These are phyloP conservation scores for Cryphonectria japonica DNA, from an alignment of 2,329 filamentous ascomycete species.

Conservation along the genomic window DNA sequence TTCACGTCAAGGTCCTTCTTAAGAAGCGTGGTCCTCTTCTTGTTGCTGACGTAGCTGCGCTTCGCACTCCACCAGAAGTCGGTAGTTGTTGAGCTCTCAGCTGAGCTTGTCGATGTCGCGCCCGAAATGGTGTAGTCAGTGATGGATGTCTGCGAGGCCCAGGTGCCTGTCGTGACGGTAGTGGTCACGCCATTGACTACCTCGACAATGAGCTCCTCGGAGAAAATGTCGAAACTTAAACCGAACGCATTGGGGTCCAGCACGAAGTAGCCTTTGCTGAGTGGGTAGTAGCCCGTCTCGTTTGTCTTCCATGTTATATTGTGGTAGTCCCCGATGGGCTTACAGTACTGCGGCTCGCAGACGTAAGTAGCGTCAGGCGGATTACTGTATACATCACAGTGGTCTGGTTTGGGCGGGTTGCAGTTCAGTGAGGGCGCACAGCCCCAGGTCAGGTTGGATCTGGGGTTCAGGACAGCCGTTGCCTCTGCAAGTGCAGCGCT, in stretches of 20 bases:
- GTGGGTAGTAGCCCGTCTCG: constrained; percentile 55
- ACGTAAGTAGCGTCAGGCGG: constrained; percentile 50
- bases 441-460: constrained; percentile 55
- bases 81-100: constrained; percentile 24
- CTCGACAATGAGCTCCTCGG: constrained; percentile 45
- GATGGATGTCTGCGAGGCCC: constrained; percentile 55
- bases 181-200: constrained; percentile 42
- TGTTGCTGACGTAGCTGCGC: constrained; percentile 22
- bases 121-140: constrained; percentile 41
- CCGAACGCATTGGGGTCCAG: constrained; percentile 67
- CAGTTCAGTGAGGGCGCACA: constrained; percentile 58
- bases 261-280: constrained; percentile 63
- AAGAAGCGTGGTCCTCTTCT: constrained; percentile 31
- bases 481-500: constrained; percentile 27
- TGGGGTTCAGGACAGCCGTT: constrained; percentile 37
- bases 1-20: constrained; percentile 43
- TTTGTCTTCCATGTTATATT: constrained; percentile 48
- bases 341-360: constrained; percentile 51
- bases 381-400: constrained; percentile 56
- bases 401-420: constrained; percentile 51
- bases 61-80: constrained; percentile 29
- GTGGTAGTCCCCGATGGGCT: constrained; percentile 44
- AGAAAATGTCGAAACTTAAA: constrained; percentile 65
- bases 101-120: constrained; percentile 23
- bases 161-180: constrained; percentile 59